A percentile compares a stretch with the other conserved stretches of the same genome.
These are phyloP conservation scores for Trametes cinnabarina DNA, from an alignment of 768 basidiomycete genomes.

Conservation along the genomic window DNA sequence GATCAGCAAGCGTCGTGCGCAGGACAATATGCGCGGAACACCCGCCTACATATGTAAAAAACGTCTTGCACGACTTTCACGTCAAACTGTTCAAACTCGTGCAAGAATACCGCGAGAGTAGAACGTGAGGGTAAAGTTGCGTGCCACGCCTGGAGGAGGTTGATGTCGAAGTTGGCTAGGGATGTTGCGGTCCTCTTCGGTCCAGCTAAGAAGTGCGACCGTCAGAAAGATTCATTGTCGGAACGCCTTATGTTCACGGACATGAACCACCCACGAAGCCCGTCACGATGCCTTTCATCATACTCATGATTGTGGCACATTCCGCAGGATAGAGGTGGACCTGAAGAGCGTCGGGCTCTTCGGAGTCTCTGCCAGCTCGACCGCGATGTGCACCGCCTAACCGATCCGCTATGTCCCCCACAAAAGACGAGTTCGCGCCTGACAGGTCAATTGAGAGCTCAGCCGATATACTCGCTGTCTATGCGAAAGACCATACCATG, in stretches of 20 bases:
- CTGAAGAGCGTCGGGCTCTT: slow-evolving; percentile 25
- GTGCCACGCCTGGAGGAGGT: slow-evolving; percentile 60
- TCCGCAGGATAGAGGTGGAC: slow-evolving; percentile 59
- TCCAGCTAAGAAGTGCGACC: not conserved
- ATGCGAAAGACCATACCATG: slow-evolving; percentile 41
- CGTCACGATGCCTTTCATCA: slow-evolving; percentile 55
- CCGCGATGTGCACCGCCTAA: not conserved
- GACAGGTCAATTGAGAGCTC: slow-evolving; percentile 26
- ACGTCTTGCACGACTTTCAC: slow-evolving; percentile 61
- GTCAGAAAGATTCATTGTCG: not conserved
- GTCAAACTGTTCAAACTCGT: slow-evolving; percentile 76
- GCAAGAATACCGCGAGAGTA: slow-evolving; percentile 59
- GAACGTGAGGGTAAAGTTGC: slow-evolving; percentile 19
- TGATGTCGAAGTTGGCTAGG: slow-evolving; percentile 61
- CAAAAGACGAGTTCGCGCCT: slow-evolving; percentile 12
- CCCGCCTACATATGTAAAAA: slow-evolving; percentile 69
- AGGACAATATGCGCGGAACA: not conserved
- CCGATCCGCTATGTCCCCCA: not conserved
- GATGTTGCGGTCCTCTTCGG: slow-evolving; percentile 46
- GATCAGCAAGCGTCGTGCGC: not conserved
- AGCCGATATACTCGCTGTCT: not conserved
- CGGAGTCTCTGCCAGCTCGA: not conserved
- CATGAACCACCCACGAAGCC: slow-evolving; percentile 46
- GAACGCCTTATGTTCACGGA: slow-evolving; percentile 14
- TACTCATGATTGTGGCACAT: slow-evolving; percentile 47